Base-by-base conservation (phyloP, 2,329 filamentous ascomycete genomes). In the Aspergillus sp. region DNA sequence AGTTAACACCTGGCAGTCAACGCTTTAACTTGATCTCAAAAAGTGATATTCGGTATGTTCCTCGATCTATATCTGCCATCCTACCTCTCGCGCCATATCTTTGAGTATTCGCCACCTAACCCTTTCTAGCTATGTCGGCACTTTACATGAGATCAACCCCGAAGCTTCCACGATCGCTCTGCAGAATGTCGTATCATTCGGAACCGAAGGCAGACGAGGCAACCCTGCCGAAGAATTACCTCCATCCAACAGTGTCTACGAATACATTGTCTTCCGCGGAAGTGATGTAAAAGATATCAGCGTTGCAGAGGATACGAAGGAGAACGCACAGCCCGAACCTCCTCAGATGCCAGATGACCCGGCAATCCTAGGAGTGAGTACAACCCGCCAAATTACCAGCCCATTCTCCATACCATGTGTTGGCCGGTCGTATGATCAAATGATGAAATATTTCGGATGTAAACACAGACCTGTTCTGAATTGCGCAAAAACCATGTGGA, bases 251-350 rank as follows among this genome's bases (percentile, higher is more conserved):
- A 90, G 90, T 73, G 85, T 96, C 70, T 99, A 97, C 81, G 95
- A 98, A 74, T 98, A 97, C 80, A 98, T 99, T 71, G 92, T 99
- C 64, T 99, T 99, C 77, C 89, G 93, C 60, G 95, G 95, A 68
- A 97, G 91, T 75, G 95, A 99, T 81, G 95, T 99, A 72, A 99
- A 99, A 79, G 95, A 99, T 75, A 83, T 99, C 69, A 90, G 91
- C 69, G 93, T 99, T 70, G 93, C 96, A 70, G 90, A 96, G 68
- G 85, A 88, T 46, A 86, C 90, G 41, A 85, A 86, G 66, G 80
- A 86, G 62, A 85, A 86, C 68, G 87, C 90, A 74, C 86, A 92
- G 72, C 87, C 87, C 63, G 86, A 88, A 68, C 88, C 88, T 59
- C 88, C 90, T 52, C 86, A 87, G 64, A 86, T 96, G 69, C 93